Evolutionary conservation across 768 basidiomycete species (phyloP).

Genomic region (Filobasidium wieringae): DNA sequence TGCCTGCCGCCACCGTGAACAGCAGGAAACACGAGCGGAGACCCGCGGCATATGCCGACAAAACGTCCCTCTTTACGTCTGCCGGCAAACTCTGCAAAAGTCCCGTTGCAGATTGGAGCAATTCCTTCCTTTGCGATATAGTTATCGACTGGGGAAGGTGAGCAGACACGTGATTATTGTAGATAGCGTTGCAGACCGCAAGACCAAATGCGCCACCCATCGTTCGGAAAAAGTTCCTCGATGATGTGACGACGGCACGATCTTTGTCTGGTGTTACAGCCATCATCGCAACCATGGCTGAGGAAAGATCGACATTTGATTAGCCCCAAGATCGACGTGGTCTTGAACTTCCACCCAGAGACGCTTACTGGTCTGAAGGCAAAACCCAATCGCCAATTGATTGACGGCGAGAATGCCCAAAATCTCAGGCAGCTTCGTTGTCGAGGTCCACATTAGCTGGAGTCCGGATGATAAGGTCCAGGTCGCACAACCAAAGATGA

Average conservation of each 20-base stretch:
- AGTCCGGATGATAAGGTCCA: constrained; percentile 23
- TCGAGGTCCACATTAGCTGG: constrained; percentile 21
- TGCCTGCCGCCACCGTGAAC: constrained; percentile 19
- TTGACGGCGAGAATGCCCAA: constrained; percentile 41
- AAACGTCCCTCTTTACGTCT: background rate
- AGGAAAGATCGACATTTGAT: background rate
- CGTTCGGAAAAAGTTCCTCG: constrained; percentile 49
- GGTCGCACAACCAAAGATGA: constrained; percentile 22
- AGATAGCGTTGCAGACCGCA: constrained; percentile 36
- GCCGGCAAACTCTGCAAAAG: background rate
- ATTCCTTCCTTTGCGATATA: constrained; percentile 2
- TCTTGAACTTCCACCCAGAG: constrained; percentile 8
- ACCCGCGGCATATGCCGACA: constrained; percentile 21
- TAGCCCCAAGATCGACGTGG: background rate
- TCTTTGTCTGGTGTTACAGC: constrained; percentile 58
- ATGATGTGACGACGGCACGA: constrained; percentile 61
- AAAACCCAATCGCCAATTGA: constrained; percentile 55
- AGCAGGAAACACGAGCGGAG: constrained; percentile 25
- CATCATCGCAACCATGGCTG: constrained; percentile 57
- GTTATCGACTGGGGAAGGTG: background rate
- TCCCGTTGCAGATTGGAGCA: background rate
- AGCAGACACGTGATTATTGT: constrained; percentile 25
- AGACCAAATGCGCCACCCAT: constrained; percentile 52
- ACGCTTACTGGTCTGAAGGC: constrained; percentile 22
- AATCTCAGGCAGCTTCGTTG: constrained; percentile 13